Conservation (phyloP, 2,329 filamentous ascomycete species). For the Colletotrichum sublineola region DNA sequence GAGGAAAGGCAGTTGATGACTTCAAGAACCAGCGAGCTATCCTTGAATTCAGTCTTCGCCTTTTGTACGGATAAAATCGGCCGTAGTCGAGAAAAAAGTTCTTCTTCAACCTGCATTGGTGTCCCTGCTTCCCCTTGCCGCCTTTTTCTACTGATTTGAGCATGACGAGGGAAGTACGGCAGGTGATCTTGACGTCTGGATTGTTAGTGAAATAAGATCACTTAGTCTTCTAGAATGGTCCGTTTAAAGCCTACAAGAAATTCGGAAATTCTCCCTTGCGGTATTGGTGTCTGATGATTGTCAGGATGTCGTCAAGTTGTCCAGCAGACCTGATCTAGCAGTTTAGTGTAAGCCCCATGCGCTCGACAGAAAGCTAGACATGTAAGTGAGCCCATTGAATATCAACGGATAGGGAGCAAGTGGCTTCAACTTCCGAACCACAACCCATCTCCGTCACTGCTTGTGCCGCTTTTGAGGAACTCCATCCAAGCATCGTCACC, state of each 20-base stretch:
- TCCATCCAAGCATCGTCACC: constrained; percentile 55
- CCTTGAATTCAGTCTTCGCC: too few relatives aligned
- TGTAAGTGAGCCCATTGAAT: background rate
- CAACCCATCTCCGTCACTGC: constrained; percentile 34
- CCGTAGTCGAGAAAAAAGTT: background rate
- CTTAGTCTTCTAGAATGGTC: background rate
- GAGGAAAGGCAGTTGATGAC: background rate
- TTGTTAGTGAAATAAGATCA: too few relatives aligned
- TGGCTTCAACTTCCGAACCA: constrained; percentile 14
- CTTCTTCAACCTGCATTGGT: background rate
- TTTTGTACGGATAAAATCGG: background rate
- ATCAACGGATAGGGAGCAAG: background rate
- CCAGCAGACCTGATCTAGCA: background rate
- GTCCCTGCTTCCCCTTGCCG: background rate
- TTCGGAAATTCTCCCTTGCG: background rate
- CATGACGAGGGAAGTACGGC: background rate
- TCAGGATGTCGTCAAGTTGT: background rate
- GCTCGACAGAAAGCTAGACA: background rate
- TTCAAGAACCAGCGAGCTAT: background rate
- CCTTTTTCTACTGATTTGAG: background rate
- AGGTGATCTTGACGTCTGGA: too few relatives aligned
- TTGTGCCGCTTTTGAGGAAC: constrained; percentile 47
- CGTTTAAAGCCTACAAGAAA: background rate
- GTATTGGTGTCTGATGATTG: background rate
- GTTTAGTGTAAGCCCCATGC: too few relatives aligned